These are phyloP conservation scores for Nyssa sinensis DNA, from an alignment of 148 eudicot genomes.

Conservation along the genomic window DNA sequence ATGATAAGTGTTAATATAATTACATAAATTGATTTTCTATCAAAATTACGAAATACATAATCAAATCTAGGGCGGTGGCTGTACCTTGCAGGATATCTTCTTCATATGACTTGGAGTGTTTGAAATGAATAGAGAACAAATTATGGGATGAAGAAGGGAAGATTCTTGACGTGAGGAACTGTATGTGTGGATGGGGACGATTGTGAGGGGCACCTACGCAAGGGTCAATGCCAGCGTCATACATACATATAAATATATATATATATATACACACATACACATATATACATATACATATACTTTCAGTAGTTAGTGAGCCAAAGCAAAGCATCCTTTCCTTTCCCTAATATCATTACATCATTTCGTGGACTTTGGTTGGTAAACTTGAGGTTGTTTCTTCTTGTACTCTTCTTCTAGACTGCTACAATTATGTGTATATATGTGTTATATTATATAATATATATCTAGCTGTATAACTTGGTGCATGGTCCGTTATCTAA, in stretches of 20 bases:
- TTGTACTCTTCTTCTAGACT: slow-evolving; percentile 3
- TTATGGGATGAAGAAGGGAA: neutral
- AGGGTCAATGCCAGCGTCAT: slow-evolving; percentile 6
- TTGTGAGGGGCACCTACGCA: slow-evolving; percentile 20
- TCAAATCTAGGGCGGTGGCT: slow-evolving; percentile 4
- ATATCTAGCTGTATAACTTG: no score
- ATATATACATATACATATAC: neutral
- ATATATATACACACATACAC: neutral
- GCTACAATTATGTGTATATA: neutral
- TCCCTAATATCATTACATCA: slow-evolving; percentile 4
- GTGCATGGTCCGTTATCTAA: slow-evolving; percentile 13
- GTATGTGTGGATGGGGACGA: no score
- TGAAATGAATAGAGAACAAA: neutral
- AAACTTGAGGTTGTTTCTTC: neutral
- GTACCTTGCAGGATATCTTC: neutral
- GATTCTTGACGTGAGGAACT: slow-evolving; percentile 18
- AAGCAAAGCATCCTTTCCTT: slow-evolving; percentile 18
- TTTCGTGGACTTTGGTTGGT: slow-evolving; percentile 2
- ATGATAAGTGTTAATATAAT: no score
- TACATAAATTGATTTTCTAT: no score
- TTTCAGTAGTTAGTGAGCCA: neutral
- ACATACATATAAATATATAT: neutral
- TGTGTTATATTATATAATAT: neutral
- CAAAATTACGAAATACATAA: no score
- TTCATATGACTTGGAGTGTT: neutral